Percentiles rank a stretch among this genome's conserved stretches.
These are phyloP conservation scores for Jacaranda copaia DNA, from an alignment of 257 asterid genomes.

Conservation along the genomic window DNA sequence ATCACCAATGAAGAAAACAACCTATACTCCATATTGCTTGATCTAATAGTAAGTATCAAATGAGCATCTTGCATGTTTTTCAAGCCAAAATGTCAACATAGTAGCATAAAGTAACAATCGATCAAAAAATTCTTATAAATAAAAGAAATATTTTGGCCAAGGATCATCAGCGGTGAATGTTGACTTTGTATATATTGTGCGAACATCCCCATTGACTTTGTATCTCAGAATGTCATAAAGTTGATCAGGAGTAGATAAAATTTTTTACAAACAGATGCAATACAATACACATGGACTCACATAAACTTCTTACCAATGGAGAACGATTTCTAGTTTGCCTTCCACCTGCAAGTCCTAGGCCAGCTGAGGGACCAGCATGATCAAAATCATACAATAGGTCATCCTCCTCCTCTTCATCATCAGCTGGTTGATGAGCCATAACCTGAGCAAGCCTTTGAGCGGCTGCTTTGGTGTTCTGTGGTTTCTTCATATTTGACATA, in stretches of 20 bases:
- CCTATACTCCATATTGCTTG: not conserved
- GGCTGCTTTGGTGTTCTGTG: constrained; percentile 84
- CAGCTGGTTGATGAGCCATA: constrained; percentile 78
- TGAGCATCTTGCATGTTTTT: no score
- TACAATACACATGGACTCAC: not conserved
- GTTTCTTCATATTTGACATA: constrained; percentile 54
- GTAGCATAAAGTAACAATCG: no score
- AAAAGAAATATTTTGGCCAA: no score
- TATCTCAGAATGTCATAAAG: not conserved
- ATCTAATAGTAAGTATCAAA: not conserved
- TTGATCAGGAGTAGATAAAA: not conserved
- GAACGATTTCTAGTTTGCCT: constrained; percentile 62
- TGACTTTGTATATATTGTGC: not conserved
- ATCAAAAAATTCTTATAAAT: no score
- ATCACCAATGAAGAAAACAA: constrained; percentile 7
- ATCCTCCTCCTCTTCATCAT: constrained; percentile 81
- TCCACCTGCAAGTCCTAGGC: constrained; percentile 81
- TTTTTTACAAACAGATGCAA: not conserved
- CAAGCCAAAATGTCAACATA: no score
- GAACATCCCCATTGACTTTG: not conserved
- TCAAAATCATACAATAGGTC: constrained; percentile 65
- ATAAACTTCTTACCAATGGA: constrained; percentile 61
- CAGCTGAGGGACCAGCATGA: constrained; percentile 57
- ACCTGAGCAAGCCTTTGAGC: constrained; percentile 91
- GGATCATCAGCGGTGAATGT: no score